Evolutionary conservation across 306 rosid species (phyloP).

Genomic region (Hippophae tibetana): DNA sequence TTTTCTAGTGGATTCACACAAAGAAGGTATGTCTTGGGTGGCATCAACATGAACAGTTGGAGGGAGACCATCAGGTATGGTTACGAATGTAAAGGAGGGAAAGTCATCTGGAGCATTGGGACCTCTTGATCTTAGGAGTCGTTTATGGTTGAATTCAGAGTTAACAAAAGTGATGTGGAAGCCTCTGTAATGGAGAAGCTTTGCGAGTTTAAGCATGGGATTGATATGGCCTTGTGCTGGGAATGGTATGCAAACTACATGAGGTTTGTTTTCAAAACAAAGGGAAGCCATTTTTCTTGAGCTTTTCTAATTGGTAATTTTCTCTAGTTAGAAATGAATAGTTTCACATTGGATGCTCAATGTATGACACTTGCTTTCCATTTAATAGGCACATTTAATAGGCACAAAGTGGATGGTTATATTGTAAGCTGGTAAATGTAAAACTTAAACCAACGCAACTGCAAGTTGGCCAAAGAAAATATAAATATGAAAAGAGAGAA

Average conservation of each 20-base stretch:
- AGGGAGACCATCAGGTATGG: constrained; percentile 30
- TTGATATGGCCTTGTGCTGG: constrained; percentile 40
- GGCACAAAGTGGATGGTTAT: too few species aligned
- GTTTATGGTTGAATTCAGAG: constrained; percentile 34
- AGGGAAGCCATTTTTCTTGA: constrained; percentile 2
- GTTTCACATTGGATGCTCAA: too few species aligned
- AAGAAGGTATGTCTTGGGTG: constrained; percentile 17
- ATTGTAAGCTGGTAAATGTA: too few species aligned
- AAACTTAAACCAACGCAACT: too few species aligned
- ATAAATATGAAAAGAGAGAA: too few species aligned
- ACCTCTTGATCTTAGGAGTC: constrained; percentile 28
- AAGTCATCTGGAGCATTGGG: constrained; percentile 22
- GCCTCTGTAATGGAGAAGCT: constrained; percentile 32
- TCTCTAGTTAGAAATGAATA: too few species aligned
- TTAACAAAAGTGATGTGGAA: constrained; percentile 37
- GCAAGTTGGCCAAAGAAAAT: too few species aligned
- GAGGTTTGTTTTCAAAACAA: constrained; percentile 5
- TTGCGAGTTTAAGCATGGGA: constrained; percentile 32
- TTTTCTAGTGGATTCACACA: constrained; percentile 8
- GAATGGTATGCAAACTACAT: constrained; percentile 30
- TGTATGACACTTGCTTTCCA: too few species aligned
- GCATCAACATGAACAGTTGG: constrained; percentile 11
- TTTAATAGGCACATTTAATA: too few species aligned
- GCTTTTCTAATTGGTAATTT: background rate
- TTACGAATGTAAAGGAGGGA: constrained; percentile 22